phyloP scores from a whole-genome alignment of 1,139 yeast genomes.

The Yamadazyma blattariae region DNA sequence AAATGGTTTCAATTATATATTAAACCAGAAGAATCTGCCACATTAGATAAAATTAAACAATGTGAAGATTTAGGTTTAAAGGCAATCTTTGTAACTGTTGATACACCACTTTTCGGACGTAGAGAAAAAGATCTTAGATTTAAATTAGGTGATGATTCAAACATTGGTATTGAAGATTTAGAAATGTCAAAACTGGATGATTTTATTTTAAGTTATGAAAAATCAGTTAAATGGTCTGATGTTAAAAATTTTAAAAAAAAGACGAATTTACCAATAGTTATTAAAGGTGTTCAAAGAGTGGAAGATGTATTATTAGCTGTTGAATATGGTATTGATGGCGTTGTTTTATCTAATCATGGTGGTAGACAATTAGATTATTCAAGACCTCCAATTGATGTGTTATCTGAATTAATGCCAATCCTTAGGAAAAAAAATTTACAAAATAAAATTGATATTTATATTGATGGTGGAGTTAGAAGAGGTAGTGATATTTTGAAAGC shows the following conservation, averaged over 20 bases:
- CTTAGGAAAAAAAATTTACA: slow-evolving; percentile 34
- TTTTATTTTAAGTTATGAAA: slow-evolving; percentile 8
- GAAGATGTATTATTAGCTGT: slow-evolving; percentile 51
- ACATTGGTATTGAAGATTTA: slow-evolving; percentile 19
- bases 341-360: slow-evolving; percentile 55
- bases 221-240: slow-evolving; percentile 19
- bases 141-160: slow-evolving; percentile 12
- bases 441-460: slow-evolving; percentile 38
- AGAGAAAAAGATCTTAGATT: slow-evolving; percentile 24
- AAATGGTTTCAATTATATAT: slow-evolving; percentile 48
- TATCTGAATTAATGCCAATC: slow-evolving; percentile 44
- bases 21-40: slow-evolving; percentile 27
- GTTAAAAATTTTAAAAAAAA: slow-evolving; percentile 17
- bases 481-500: slow-evolving; percentile 56
- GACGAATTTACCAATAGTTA: slow-evolving; percentile 33
- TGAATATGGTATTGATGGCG: slow-evolving; percentile 45
- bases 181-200: slow-evolving; percentile 33
- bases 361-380: slow-evolving; percentile 54
- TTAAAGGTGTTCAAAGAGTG: slow-evolving; percentile 51
- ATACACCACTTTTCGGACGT: slow-evolving; percentile 23
- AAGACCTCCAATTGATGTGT: slow-evolving; percentile 46
- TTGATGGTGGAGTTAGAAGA: slow-evolving; percentile 55
- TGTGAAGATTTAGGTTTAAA: slow-evolving; percentile 23
- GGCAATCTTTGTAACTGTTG: slow-evolving; percentile 27
- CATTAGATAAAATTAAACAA: slow-evolving; percentile 17